These are phyloP conservation scores for Apiospora hydei DNA, from an alignment of 2,329 filamentous ascomycete genomes.

Conservation along the genomic window DNA sequence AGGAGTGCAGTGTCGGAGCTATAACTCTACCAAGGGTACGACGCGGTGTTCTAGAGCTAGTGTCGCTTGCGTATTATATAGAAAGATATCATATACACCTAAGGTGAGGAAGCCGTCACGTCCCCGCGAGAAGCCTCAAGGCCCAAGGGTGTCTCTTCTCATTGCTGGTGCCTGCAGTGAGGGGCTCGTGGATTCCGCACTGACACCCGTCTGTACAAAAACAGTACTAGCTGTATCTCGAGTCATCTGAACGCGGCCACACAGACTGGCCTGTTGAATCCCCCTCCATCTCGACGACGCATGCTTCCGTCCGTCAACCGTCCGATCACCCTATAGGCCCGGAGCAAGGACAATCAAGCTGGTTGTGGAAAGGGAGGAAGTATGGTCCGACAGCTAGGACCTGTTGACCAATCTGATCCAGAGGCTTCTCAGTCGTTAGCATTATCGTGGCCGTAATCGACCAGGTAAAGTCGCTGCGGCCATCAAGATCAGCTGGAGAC, in stretches of 20 bases:
- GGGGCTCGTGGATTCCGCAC: background rate
- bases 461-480: background rate
- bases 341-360: background rate
- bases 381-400: background rate
- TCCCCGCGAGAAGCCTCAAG: background rate
- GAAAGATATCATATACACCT: too few species aligned
- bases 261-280: background rate
- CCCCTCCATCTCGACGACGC: background rate
- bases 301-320: background rate
- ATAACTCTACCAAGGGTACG: too few species aligned
- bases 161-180: background rate
- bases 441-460: background rate
- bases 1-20: too few species aligned
- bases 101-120: background rate
- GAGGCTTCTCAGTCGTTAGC: background rate
- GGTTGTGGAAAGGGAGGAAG: too few species aligned
- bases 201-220: background rate
- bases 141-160: background rate
- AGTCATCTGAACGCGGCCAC: slow-evolving; percentile 1
- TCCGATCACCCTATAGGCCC: background rate
- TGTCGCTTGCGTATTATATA: too few species aligned
- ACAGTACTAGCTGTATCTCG: background rate
- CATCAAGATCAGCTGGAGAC: background rate
- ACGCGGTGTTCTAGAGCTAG: too few species aligned
- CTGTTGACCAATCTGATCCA: background rate